Base-by-base conservation (phyloP, 2,329 filamentous ascomycete genomes). In the Blastomyces percursus region DNA sequence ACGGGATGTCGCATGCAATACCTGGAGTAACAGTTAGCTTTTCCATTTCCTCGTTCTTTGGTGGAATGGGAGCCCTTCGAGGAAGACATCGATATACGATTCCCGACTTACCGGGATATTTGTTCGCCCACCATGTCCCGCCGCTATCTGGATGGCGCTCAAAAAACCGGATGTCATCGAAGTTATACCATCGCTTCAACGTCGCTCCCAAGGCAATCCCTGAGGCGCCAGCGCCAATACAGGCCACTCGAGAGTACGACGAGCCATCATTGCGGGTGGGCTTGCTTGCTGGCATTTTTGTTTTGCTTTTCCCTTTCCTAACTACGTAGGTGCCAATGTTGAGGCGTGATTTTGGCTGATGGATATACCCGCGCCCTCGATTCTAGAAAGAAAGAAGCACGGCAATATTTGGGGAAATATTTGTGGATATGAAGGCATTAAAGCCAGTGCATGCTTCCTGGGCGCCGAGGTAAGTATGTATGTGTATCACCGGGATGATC, bases 101-200 rank as follows among this genome's bases (percentile, higher is more conserved):
- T 46, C 8, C 32, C 3, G 35, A 56, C 57, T 35, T 3, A 70
- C 70, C 81, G 42, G 82, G 84, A 71, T 88, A 87, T 32, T 78
- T 74, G 69, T 86, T 87, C 60, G 80, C 78, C 69, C 79, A 78
- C 85, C 85, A 87, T 1, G 84, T 86, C 12, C 85, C 85, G 24
- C 85, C 85, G 24, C 83, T 74, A 2, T 77, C 77, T 8, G 75
- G 68, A 64, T 83, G 75, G 30, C 81, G 75, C 48, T 87, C 85
- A 64, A 86, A 86, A 69, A 87, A 78, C 12, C 74, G 74, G 65
- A 87, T 79, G 64, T 86, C 82, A 56, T 80, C 79, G 52, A 85
- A 81, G 30, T 76, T 77, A 57, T 86, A 80, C 76, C 81, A 80
- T 40, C 81, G 73, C 67, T 84, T 80, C 52, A 87, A 70, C 16